Percentiles rank a stretch among this genome's conserved stretches.
These are phyloP conservation scores for Triticum dicoccoides DNA, from an alignment of 176 grass and related monocot species.

Conservation along the genomic window DNA sequence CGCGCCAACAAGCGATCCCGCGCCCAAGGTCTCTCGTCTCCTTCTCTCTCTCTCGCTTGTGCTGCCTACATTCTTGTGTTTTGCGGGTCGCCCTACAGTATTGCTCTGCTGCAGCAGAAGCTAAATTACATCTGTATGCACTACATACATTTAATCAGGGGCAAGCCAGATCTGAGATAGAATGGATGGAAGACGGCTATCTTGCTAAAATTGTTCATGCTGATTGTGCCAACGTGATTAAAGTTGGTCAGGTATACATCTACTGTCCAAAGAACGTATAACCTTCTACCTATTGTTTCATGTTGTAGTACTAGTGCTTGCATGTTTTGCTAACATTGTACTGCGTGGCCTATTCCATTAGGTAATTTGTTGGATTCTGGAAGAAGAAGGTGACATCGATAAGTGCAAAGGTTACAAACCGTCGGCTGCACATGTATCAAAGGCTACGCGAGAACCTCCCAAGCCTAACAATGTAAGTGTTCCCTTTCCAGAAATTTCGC, in stretches of 20 bases:
- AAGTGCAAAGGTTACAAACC: slow-evolving; percentile 38
- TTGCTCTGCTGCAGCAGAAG: not conserved
- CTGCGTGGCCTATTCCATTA: slow-evolving; percentile 17
- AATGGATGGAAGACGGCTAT: slow-evolving; percentile 99
- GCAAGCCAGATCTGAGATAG: slow-evolving; percentile 86
- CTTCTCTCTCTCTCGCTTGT: too few species aligned
- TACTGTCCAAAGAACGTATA: slow-evolving; percentile 9
- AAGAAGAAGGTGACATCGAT: slow-evolving; percentile 50
- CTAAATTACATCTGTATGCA: slow-evolving; percentile 16
- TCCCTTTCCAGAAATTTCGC: slow-evolving; percentile 88
- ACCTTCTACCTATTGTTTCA: not conserved
- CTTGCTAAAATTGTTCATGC: slow-evolving; percentile 85
- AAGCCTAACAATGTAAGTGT: slow-evolving; percentile 11
- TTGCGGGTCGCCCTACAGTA: too few species aligned
- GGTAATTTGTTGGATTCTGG: slow-evolving; percentile 75
- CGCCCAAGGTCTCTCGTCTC: too few species aligned
- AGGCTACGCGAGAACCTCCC: slow-evolving; percentile 30
- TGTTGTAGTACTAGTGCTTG: not conserved
- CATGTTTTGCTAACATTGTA: not conserved
- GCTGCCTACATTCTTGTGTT: too few species aligned
- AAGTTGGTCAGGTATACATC: slow-evolving; percentile 81
- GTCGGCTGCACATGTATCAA: slow-evolving; percentile 45
- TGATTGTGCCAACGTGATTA: slow-evolving; percentile 83
- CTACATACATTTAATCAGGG: slow-evolving; percentile 42
- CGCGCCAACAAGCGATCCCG: too few species aligned